phyloP scores from a whole-genome alignment of 2,329 filamentous ascomycete species.

The Alternaria sp. region DNA sequence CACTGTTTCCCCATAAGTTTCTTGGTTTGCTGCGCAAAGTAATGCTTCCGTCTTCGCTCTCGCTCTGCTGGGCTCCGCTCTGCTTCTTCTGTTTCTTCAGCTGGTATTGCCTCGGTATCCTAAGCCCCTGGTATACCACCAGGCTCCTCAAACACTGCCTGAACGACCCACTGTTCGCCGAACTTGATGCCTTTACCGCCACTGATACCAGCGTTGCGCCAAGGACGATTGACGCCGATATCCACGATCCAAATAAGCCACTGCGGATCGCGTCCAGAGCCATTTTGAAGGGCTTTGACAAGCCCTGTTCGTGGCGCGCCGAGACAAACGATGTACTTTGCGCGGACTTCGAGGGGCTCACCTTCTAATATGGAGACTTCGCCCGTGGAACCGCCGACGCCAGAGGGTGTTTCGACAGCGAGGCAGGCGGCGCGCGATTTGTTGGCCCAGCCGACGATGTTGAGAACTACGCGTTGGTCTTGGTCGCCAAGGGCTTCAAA shows the following conservation, averaged over 20 bases:
- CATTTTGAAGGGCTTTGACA: slow-evolving; percentile 73
- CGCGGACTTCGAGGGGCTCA: slow-evolving; percentile 77
- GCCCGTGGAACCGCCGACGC: slow-evolving; percentile 77
- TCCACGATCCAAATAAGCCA: slow-evolving; percentile 89
- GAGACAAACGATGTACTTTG: slow-evolving; percentile 82
- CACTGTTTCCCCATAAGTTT: not conserved
- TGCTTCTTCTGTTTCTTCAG: not conserved
- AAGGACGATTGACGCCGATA: slow-evolving; percentile 83
- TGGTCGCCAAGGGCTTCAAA: slow-evolving; percentile 87
- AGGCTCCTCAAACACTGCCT: slow-evolving; percentile 59
- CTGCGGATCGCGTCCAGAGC: slow-evolving; percentile 57
- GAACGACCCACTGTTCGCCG: slow-evolving; percentile 83
- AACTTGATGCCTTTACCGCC: slow-evolving; percentile 87
- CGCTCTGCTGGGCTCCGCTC: not conserved
- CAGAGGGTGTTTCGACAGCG: slow-evolving; percentile 89
- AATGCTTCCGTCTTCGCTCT: not conserved
- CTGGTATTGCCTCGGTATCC: not conserved
- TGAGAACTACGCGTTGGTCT: slow-evolving; percentile 83
- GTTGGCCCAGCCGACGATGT: slow-evolving; percentile 93
- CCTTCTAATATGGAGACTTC: slow-evolving; percentile 70
- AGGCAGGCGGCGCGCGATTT: slow-evolving; percentile 82
- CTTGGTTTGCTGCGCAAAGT: not conserved
- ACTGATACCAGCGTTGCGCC: slow-evolving; percentile 82
- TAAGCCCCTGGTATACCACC: slow-evolving; percentile 7
- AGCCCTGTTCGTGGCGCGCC: slow-evolving; percentile 87